Base-by-base conservation (phyloP, 1,284 basidiomycete species). In the Austroboletus rostrupii region DNA sequence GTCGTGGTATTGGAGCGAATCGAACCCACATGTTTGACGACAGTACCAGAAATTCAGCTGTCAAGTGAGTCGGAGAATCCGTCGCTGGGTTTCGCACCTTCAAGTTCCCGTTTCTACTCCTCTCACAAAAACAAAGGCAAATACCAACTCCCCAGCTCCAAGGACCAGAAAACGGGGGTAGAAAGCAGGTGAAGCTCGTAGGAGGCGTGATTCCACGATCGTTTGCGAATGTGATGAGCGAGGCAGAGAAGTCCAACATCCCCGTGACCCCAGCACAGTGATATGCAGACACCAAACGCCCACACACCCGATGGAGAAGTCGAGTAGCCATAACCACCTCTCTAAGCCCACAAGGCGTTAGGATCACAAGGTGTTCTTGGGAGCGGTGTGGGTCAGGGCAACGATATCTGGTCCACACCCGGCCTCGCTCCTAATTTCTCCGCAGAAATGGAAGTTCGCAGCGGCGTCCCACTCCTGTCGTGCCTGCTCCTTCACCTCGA, bases 91-190 rank as follows among this genome's bases (percentile, higher is more conserved):
- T 61, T 61, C 49, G 40, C 38, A 47, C 37, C 41, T 40, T 23
- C 10, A 21, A 35, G 20, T 19, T 19, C 8, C 5, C 20, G 9
- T 10, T 31, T 26, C 54, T 23, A 28, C 37, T 29, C 10, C 35
- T 9, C 33, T 6, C 14, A 35, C 14, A 40, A 59, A 59, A 59
- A 61, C 57, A 61, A 48, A 59, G 60, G 48, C 59, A 61, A 61
- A 59, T 48, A 59, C 47, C 40, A 49, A 20, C 41, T 40, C 28
- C 45, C 29, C 19, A 26, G 53, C 42, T 36, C 37, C 47, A 36
- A 48, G 45, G 52, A 37, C 44, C 38, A 31, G 42, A 9, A 37
- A 48, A 49, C 9, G 10, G 52, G 52, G 7, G 38, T 33, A 45
- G 49, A 59, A 56, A 31, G 23, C 21, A 33, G 13, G 28, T 20